Base-by-base conservation (phyloP, 805 yeast genomes). In the Candida andamanensis region DNA sequence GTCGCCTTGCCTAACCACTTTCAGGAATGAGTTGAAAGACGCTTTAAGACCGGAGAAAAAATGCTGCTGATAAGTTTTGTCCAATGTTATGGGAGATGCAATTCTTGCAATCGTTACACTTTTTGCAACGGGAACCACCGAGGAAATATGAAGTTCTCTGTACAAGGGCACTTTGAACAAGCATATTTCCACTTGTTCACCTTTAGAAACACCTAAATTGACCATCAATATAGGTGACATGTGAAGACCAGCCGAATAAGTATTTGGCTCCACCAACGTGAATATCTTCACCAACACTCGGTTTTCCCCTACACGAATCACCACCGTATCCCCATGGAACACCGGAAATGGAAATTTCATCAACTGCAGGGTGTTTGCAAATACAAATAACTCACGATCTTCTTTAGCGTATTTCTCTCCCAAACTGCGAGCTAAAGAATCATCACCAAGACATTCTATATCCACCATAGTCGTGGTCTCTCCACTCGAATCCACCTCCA, bases 41-140 rank as follows among this genome's bases (percentile, higher is more conserved):
- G 69, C 45, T 50, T 82, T 74, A 42, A 85, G 58, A 32, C 80
- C 77, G 10, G 76, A 57, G 32, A 80, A 61, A 45, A 85, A 73
- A 34, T 76, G 62, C 34, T 67, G 70, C 47, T 84, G 90, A 45
- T 65, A 69, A 0, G 75, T 62, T 32, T 75, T 67, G 40, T 80
- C 85, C 44, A 84, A 63, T 1, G 92, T 76, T 2, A 72, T 61
- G 0, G 86, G 84, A 0, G 90, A 77, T 1, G 82, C 74, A 0
- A 85, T 65, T 36, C 90, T 62, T 0, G 85, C 69, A 4, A 85
- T 66, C 0, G 79, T 76, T 5, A 83, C 76, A 14, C 78, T 73
- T 20, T 69, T 68, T 0, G 92, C 92, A 14, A 72, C 49, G 52
- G 78, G 48, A 56, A 58, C 22, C 26, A 58, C 26, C 3, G 50